Percentiles rank a stretch among this genome's conserved stretches.
These are phyloP conservation scores for Musa itinerans DNA, from an alignment of 176 grass and related monocot genomes.

Conservation along the genomic window DNA sequence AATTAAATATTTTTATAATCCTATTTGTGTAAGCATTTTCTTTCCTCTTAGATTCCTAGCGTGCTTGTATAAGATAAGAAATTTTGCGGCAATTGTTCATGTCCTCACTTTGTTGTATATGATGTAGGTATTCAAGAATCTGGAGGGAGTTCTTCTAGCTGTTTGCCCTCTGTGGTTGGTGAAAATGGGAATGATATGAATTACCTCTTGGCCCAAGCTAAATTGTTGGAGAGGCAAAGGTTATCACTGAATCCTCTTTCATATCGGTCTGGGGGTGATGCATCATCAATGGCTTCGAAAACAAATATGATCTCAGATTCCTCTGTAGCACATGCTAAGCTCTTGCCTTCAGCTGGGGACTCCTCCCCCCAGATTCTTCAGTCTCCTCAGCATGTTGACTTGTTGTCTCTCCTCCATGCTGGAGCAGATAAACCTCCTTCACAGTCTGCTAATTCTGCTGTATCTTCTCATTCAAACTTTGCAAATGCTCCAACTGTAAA, in stretches of 20 bases:
- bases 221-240: constrained; percentile 75
- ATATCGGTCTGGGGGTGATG: constrained; percentile 61
- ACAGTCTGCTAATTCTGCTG: constrained; percentile 32
- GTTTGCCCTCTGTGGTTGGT: constrained; percentile 26
- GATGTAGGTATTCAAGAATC: constrained; percentile 56
- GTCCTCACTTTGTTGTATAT: background rate
- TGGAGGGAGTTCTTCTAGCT: constrained; percentile 30
- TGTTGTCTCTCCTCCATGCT: constrained; percentile 76
- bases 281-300: constrained; percentile 31
- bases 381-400: constrained; percentile 57
- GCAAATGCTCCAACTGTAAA: constrained; percentile 40
- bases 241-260: constrained; percentile 41
- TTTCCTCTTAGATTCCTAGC: background rate
- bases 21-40: no score
- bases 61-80: background rate
- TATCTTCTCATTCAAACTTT: constrained; percentile 50
- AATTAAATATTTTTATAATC: no score
- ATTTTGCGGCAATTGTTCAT: background rate
- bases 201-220: constrained; percentile 73
- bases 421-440: constrained; percentile 54
- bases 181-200: constrained; percentile 48
- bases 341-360: constrained; percentile 42
- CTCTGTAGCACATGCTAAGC: constrained; percentile 54
- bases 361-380: constrained; percentile 40
- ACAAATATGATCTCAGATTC: constrained; percentile 41